Conservation (phyloP, 768 basidiomycete genomes). For the Nevesoporus exiguus region DNA sequence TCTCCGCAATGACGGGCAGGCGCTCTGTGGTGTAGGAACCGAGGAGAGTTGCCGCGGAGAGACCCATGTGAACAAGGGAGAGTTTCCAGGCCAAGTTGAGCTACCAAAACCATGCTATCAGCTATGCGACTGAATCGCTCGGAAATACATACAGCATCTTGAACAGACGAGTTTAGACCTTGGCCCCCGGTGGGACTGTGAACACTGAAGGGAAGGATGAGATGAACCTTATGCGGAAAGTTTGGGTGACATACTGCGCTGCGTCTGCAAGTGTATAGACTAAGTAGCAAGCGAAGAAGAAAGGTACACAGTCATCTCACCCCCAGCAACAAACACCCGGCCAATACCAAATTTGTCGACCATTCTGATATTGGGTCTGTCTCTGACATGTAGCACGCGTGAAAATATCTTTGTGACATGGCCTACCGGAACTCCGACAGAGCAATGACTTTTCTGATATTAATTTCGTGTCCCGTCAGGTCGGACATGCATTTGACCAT, state of each 20-base stretch:
- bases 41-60: constrained; percentile 35
- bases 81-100: constrained; percentile 47
- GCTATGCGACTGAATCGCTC: not conserved
- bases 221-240: not conserved
- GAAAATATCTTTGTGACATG: not conserved
- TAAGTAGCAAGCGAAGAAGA: not conserved
- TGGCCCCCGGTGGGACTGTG: constrained; percentile 26
- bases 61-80: constrained; percentile 37
- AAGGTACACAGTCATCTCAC: not conserved
- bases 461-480: constrained; percentile 28
- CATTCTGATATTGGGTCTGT: not conserved
- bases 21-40: constrained; percentile 44
- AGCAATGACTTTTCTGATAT: constrained; percentile 29
- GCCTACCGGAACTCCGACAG: not conserved
- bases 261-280: not conserved
- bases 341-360: constrained; percentile 20
- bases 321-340: constrained; percentile 27
- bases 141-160: constrained; percentile 36
- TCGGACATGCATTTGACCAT: constrained; percentile 31
- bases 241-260: not conserved
- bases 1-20: constrained; percentile 42
- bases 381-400: not conserved
- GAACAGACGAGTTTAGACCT: constrained; percentile 38
- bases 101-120: constrained; percentile 15
- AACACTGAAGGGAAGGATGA: not conserved